Evolutionary conservation across 257 asterid genomes (phyloP).

Genomic region (Linderniella brevidens): DNA sequence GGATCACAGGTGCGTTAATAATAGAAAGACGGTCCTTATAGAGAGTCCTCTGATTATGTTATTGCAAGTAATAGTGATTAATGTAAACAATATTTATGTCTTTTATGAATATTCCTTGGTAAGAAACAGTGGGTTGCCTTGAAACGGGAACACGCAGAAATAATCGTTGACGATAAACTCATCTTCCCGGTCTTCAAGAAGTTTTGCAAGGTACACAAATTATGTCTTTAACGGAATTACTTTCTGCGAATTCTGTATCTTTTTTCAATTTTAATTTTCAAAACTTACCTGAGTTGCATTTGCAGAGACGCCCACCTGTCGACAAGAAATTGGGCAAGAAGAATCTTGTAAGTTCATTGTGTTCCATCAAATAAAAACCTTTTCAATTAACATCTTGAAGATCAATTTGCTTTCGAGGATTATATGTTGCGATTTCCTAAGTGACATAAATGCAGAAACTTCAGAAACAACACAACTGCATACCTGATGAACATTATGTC

Average conservation of each 20-base stretch:
- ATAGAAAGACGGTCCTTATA: too few relatives aligned
- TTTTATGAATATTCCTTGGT: too few relatives aligned
- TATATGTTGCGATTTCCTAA: background rate
- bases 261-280: background rate
- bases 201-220: slow-evolving; percentile 61
- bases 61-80: slow-evolving; percentile 6
- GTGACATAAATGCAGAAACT: slow-evolving; percentile 45
- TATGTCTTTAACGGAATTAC: background rate
- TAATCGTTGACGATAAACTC: slow-evolving; percentile 56
- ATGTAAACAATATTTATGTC: too few relatives aligned
- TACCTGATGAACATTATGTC: slow-evolving; percentile 97
- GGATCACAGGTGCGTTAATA: slow-evolving; percentile 68
- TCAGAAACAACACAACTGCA: slow-evolving; percentile 91
- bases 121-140: slow-evolving; percentile 75
- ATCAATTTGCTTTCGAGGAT: background rate
- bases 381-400: background rate
- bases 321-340: slow-evolving; percentile 42
- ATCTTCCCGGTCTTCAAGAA: slow-evolving; percentile 50
- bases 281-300: background rate
- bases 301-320: slow-evolving; percentile 72
- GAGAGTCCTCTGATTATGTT: background rate
- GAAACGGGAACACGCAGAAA: slow-evolving; percentile 65
- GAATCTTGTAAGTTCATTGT: slow-evolving; percentile 49
- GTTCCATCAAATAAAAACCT: background rate
- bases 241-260: background rate